Conservation (phyloP, 2,329 filamentous ascomycete genomes). For the Pyrenophora seminiperda region DNA sequence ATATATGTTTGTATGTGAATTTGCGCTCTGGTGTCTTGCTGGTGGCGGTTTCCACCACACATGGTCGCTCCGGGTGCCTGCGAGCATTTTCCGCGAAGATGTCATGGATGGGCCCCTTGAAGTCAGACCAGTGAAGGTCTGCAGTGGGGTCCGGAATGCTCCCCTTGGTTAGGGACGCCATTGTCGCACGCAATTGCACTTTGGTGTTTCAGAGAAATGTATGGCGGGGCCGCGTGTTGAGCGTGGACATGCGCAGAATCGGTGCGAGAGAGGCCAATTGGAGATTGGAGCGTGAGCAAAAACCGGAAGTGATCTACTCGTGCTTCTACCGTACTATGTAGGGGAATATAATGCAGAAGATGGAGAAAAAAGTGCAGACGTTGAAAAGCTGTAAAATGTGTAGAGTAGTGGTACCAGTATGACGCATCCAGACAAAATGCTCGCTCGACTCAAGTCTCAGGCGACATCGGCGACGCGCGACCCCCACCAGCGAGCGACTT, state of each 20-base stretch:
- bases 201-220: constrained; percentile 12
- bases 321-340: not conserved
- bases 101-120: constrained; percentile 70
- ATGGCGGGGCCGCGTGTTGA: constrained; percentile 19
- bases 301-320: not conserved
- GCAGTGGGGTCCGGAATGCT: constrained; percentile 67
- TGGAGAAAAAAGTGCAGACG: not conserved
- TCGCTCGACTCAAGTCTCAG: constrained; percentile 31
- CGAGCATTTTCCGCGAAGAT: constrained; percentile 70
- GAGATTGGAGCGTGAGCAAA: not conserved
- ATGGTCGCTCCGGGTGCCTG: constrained; percentile 69
- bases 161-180: constrained; percentile 31
- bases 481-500: constrained; percentile 23
- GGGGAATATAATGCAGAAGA: not conserved
- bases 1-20: constrained; percentile 86
- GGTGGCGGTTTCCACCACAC: constrained; percentile 69
- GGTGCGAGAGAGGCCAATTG: constrained; percentile 5
- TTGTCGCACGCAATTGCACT: constrained; percentile 31
- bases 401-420: constrained; percentile 26
- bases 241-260: constrained; percentile 13
- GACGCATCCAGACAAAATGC: constrained; percentile 27
- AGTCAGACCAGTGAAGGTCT: constrained; percentile 71
- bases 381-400: constrained; percentile 2
- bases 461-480: constrained; percentile 37
- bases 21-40: constrained; percentile 60